Conservation (phyloP, 345 rosid species). For the Salix brachista region DNA sequence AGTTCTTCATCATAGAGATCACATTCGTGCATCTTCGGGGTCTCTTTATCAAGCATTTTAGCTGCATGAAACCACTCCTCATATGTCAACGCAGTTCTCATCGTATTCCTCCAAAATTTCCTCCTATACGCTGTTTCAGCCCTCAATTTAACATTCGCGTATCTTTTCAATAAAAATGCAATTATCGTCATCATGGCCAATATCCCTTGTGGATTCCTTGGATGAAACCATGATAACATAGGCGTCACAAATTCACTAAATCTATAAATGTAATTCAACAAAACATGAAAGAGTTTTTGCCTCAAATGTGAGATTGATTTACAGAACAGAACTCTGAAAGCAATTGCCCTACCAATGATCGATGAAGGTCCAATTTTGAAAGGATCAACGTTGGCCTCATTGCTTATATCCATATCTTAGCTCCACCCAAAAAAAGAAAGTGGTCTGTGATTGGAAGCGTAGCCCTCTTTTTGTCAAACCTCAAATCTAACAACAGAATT, state of each 20-base stretch:
- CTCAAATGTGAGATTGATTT: constrained; percentile 65
- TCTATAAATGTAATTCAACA: constrained; percentile 41
- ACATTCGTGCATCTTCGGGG: constrained; percentile 67
- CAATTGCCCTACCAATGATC: constrained; percentile 76
- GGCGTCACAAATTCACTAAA: constrained; percentile 40
- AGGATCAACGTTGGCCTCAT: constrained; percentile 75
- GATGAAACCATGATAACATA: constrained; percentile 81
- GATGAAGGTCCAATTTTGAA: constrained; percentile 90
- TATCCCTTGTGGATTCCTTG: constrained; percentile 93
- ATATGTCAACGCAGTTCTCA: constrained; percentile 76
- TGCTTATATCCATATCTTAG: constrained; percentile 75
- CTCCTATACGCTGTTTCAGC: constrained; percentile 95
- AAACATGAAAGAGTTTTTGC: constrained; percentile 40
- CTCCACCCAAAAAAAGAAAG: neutral
- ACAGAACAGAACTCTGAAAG: constrained; percentile 76
- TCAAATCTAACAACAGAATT: neutral
- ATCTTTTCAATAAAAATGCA: constrained; percentile 79
- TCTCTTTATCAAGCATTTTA: constrained; percentile 89
- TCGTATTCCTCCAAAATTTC: constrained; percentile 99
- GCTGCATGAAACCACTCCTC: constrained; percentile 99
- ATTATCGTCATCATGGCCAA: constrained; percentile 78
- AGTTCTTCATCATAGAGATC: constrained; percentile 83
- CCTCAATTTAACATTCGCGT: constrained; percentile 70
- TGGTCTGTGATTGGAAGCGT: neutral
- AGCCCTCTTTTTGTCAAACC: neutral